Conservation (phyloP, 1,139 yeast species). For the Hansenula sp. region DNA sequence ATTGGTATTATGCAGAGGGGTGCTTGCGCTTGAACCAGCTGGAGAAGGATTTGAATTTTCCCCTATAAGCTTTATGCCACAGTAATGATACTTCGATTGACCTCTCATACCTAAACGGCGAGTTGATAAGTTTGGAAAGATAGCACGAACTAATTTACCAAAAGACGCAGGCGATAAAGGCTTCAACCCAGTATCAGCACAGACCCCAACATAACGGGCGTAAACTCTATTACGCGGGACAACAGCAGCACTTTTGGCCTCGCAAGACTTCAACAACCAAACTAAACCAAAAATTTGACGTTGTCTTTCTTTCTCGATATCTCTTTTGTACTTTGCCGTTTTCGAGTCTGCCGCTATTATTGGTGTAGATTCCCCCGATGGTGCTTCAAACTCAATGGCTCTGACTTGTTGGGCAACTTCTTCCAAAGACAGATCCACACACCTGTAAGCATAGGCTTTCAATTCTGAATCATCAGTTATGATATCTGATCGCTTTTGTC, state of each 20-base stretch:
- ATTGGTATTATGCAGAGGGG: conserved; percentile 21
- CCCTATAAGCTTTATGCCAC: conserved; percentile 69
- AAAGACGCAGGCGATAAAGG: conserved; percentile 86
- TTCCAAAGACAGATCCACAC: neutral
- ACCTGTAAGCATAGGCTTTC: neutral
- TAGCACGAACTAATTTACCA: conserved; percentile 74
- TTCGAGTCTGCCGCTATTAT: neutral
- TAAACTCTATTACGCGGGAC: conserved; percentile 83
- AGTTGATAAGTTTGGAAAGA: conserved; percentile 74
- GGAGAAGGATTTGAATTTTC: conserved; percentile 31
- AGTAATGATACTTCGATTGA: conserved; percentile 85
- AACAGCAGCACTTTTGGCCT: conserved; percentile 59
- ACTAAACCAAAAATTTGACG: conserved; percentile 2
- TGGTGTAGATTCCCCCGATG: neutral
- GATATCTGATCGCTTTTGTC: neutral
- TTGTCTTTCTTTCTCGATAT: conserved; percentile 1
- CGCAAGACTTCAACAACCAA: conserved; percentile 55
- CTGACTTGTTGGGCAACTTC: neutral
- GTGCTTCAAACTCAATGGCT: neutral
- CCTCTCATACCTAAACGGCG: conserved; percentile 88
- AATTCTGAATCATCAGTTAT: neutral
- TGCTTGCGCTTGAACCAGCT: conserved; percentile 15
- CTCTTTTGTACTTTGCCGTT: neutral
- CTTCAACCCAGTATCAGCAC: conserved; percentile 61
- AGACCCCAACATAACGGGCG: conserved; percentile 71